phyloP scores from a whole-genome alignment of 73 alveolate species.

The Uronychia binucleata region DNA sequence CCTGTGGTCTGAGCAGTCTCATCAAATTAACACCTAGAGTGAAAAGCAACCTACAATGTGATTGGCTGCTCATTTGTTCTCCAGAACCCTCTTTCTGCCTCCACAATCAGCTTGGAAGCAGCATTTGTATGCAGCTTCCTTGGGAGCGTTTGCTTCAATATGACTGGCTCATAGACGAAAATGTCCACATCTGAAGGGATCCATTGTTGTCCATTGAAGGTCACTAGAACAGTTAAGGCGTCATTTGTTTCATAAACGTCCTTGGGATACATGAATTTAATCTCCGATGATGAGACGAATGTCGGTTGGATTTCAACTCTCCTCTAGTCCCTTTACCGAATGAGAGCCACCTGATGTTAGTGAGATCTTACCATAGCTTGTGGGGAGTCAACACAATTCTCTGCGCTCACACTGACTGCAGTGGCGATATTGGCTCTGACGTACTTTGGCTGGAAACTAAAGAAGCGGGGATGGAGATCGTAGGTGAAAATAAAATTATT shows the following conservation, averaged over 20 bases:
- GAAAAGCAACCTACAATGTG: background rate
- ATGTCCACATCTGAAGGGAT: slow-evolving; percentile 20
- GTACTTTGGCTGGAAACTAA: slow-evolving; percentile 10
- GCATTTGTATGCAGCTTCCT: slow-evolving; percentile 14
- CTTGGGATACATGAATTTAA: slow-evolving; percentile 16
- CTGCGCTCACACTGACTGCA: slow-evolving; percentile 5
- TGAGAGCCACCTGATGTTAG: slow-evolving; percentile 3
- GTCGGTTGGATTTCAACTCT: background rate
- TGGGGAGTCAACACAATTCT: background rate
- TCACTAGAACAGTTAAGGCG: slow-evolving; percentile 12
- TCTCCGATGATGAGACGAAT: background rate
- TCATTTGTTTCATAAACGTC: slow-evolving; percentile 8
- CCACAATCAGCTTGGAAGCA: background rate
- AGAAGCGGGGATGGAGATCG: background rate
- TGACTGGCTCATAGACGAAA: slow-evolving; percentile 17
- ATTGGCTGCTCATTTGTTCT: slow-evolving; percentile 19
- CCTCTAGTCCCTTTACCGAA: background rate
- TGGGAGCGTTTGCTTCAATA: slow-evolving; percentile 8
- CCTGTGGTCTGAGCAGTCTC: background rate
- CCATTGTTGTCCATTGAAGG: slow-evolving; percentile 19
- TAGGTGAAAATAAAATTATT: slow-evolving; percentile 5
- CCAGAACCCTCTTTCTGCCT: background rate
- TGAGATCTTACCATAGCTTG: background rate
- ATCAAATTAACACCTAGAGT: slow-evolving; percentile 9
- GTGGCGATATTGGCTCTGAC: background rate